Evolutionary conservation across 1,284 basidiomycete species (phyloP), one percentile per base, ranked within the genome.

Genomic region (Fistulina hepatica): DNA sequence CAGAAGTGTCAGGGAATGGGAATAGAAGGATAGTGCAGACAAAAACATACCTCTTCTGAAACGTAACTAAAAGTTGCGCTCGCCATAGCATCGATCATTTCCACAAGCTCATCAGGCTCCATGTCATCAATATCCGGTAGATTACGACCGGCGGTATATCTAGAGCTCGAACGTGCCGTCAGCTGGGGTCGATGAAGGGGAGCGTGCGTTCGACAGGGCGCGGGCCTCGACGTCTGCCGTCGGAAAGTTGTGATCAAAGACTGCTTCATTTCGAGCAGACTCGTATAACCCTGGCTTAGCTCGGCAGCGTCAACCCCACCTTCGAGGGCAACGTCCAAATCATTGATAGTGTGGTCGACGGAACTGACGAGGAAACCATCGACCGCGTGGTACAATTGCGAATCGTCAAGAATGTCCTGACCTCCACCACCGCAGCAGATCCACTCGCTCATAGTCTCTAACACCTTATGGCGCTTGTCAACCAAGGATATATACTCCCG

Each of bases 321-420:
- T 35, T 67, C 66, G 10, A 57, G 54, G 7, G 59, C 56, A 21
- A 56, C 56, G 21, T 58, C 47, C 7, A 62, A 57, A 35, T 67
- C 61, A 26, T 60, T 62, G 15, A 69, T 52, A 26, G 58, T 50
- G 47, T 71, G 69, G 44, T 73, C 69, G 25, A 58, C 54, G 7
- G 57, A 50, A 44, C 52, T 68, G 47, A 62, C 63, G 44, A 86
- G 58, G 58, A 88, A 88, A 1, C 65, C 47, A 40, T 60, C 58
- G 16, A 85, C 54, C 10, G 71, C 63, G 12, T 61, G 60, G 51
- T 69, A 73, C 22, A 89, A 64, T 38, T 76, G 71, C 2, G 56
- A 49, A 36, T 85, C 77, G 46, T 88, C 83, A 24, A 88, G 60
- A 24, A 75, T 64, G 46, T 88, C 85, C 52, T 83, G 79, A 5